phyloP scores from a whole-genome alignment of 441 rosid species.

The Adansonia grandidieri region DNA sequence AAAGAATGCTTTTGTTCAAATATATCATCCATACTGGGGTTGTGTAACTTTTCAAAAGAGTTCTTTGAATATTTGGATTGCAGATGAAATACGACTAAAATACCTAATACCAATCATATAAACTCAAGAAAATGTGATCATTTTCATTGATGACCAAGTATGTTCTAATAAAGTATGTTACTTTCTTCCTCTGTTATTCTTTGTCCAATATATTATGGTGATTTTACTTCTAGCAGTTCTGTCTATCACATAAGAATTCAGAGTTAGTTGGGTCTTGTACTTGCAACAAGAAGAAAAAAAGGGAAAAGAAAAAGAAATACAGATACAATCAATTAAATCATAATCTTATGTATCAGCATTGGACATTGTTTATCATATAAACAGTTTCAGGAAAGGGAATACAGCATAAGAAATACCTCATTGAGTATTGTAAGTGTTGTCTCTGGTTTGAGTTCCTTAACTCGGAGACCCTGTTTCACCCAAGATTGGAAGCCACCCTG shows the following conservation, averaged over 20 bases:
- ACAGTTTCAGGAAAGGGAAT: neutral
- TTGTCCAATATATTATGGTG: neutral
- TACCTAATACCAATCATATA: slow-evolving; percentile 2
- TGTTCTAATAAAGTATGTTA: slow-evolving; percentile 11
- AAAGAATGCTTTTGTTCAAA: neutral
- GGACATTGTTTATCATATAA: neutral
- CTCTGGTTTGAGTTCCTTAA: slow-evolving; percentile 85
- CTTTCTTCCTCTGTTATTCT: neutral
- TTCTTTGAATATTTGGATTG: slow-evolving; percentile 4
- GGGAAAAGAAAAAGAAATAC: neutral
- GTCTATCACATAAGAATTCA: neutral
- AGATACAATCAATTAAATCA: neutral
- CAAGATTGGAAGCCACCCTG: slow-evolving; percentile 92
- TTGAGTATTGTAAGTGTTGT: slow-evolving; percentile 77
- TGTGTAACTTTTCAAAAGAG: neutral
- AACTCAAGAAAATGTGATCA: neutral
- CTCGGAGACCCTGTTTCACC: slow-evolving; percentile 73
- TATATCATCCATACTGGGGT: neutral
- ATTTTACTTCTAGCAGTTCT: neutral
- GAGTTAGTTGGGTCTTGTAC: neutral
- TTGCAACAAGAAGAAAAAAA: neutral
- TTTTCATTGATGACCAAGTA: neutral
- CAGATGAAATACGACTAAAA: neutral
- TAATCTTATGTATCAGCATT: neutral
- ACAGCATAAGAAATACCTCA: slow-evolving; percentile 56